Evolutionary conservation across 176 grass and related monocot species (phyloP), one percentile per base, ranked within the genome.

Genomic region (Phyllostachys edulis): DNA sequence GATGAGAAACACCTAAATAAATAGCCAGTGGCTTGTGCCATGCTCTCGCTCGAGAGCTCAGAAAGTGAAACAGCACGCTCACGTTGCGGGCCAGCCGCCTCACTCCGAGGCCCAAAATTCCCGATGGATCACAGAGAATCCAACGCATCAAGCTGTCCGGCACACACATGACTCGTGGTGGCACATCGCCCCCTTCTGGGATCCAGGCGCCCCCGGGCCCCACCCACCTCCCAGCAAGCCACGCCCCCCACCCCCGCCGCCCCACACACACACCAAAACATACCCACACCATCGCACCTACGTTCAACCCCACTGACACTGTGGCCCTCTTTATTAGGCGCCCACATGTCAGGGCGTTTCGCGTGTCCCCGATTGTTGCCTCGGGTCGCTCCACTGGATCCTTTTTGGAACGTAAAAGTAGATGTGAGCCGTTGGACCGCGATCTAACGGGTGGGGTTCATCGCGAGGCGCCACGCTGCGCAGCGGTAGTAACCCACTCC

Each of bases 21-120:
- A 67, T 52, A 44, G 17, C 44, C 14, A 21, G 15, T 17, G 13
- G 67, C 18, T 2, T 34, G 10, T 15, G 67, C 41, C 41, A 47
- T 7, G 42, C n/a, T 17, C 23, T 47, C 21, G 47, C 20, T 20
- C 16, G 18, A 67, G 36, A 29, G 34, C 2, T 0, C 6, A 4
- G 73, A 82, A 77, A 71, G 73, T 0, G 54, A 54, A 64, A 56
- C 78, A 39, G 62, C 86, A 78, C 80, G 80, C 74, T 73, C 87
- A 14, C 46, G 80, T 3, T 46, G 81, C 59, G 87, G 80, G 80
- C 82, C 51, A 61, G 23, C 17, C 24, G 40, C 40, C 50, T 32
- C 75, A 54, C 6, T 23, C 16, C 7, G 17, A 47, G 40, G 61
- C 63, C 10, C 59, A 15, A 34, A 34, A 17, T 16, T 27, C 29